Conservation (phyloP, 352 stramenopile genomes). For the Pythium vanterpoolii region DNA sequence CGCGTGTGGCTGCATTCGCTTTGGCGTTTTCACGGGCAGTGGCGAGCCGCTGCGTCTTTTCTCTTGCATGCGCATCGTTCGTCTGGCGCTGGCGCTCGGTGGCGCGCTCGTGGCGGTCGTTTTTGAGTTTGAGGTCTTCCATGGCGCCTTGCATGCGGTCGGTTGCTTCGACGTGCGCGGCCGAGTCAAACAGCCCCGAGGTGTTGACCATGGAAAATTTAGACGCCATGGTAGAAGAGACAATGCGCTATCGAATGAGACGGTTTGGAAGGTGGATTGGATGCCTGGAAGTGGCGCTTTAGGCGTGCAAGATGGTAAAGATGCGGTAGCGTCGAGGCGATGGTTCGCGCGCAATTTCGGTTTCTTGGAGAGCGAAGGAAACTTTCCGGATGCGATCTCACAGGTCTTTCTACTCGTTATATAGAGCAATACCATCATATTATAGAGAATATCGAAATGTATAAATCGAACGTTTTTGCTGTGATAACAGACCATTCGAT, state of each 20-base stretch:
- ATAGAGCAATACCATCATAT: not conserved
- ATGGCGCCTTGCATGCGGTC: conserved; percentile 73
- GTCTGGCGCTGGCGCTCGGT: conserved; percentile 4
- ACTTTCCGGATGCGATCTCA: not conserved
- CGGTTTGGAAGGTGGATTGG: not conserved
- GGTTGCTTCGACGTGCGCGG: conserved; percentile 62
- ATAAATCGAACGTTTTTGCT: no score
- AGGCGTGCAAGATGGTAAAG: not conserved
- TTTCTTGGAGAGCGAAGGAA: not conserved
- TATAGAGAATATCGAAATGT: not conserved
- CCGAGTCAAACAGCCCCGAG: conserved; percentile 66
- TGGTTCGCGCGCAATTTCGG: not conserved
- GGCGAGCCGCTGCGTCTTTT: conserved; percentile 21
- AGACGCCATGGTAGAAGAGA: conserved; percentile 43
- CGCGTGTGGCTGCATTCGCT: conserved; percentile 19
- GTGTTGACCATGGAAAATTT: conserved; percentile 83
- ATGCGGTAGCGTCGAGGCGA: not conserved
- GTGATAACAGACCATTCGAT: not conserved
- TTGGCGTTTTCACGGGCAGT: conserved; percentile 26
- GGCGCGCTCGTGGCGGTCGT: conserved; percentile 38
- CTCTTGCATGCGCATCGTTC: conserved; percentile 25
- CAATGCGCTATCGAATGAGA: not conserved
- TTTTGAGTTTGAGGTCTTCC: conserved; percentile 66
- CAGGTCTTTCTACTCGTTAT: not conserved
- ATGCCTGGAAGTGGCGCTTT: not conserved